Percentiles rank a stretch among this genome's conserved stretches.
These are phyloP conservation scores for Cystoderma amianthinum DNA, from an alignment of 768 basidiomycete genomes.

Conservation along the genomic window DNA sequence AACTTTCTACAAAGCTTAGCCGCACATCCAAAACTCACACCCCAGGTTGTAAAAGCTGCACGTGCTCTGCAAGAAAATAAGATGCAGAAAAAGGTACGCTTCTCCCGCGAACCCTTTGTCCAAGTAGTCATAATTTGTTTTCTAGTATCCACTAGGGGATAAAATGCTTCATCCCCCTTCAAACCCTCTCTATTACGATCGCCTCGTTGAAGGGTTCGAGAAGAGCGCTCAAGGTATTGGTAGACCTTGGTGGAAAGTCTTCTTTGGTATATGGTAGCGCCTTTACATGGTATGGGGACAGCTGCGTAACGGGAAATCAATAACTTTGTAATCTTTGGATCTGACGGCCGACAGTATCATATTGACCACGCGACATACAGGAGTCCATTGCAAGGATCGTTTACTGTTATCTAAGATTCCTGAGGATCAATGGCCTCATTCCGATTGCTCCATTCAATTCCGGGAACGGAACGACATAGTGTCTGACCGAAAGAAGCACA, in stretches of 20 bases:
- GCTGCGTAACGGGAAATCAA: too few relatives aligned
- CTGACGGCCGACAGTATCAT: too few relatives aligned
- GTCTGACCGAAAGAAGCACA: too few relatives aligned
- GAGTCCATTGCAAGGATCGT: neutral
- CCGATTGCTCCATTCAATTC: too few relatives aligned
- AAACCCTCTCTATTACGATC: constrained; percentile 65
- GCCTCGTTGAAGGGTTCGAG: constrained; percentile 66
- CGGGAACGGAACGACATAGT: too few relatives aligned
- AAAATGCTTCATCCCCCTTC: constrained; percentile 64
- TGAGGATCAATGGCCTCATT: too few relatives aligned
- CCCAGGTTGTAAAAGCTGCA: constrained; percentile 52
- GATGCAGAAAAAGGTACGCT: constrained; percentile 49
- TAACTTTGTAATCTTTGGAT: too few relatives aligned
- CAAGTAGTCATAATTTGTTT: constrained; percentile 6
- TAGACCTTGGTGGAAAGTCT: constrained; percentile 80
- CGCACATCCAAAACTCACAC: constrained; percentile 61
- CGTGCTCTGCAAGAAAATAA: constrained; percentile 47
- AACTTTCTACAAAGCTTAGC: constrained; percentile 59
- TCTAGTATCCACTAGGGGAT: constrained; percentile 60
- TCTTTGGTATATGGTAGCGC: constrained; percentile 69
- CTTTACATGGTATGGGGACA: too few relatives aligned
- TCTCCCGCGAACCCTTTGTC: constrained; percentile 23
- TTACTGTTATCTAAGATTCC: too few relatives aligned
- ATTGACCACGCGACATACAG: too few relatives aligned
- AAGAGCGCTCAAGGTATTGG: constrained; percentile 72